Base-by-base conservation (phyloP, 2,329 filamentous ascomycete species). In the Aspergillus fumigatus region DNA sequence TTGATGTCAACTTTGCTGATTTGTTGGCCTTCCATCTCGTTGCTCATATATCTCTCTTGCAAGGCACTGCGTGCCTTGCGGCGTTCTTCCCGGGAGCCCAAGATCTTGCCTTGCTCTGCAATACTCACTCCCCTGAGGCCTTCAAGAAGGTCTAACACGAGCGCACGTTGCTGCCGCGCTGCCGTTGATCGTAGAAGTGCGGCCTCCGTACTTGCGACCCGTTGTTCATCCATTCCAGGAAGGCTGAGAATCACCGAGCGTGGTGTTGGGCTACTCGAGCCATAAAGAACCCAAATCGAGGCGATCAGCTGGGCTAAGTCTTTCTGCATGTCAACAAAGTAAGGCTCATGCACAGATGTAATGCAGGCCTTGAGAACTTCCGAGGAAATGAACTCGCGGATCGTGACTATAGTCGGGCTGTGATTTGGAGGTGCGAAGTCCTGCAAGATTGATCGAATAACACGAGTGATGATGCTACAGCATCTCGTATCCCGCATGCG, bases 291-390 rank as follows among this genome's bases (percentile, higher is more conserved):
- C 65, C 96, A 81, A 59, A 97, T 94, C 3, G 87, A 84, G 0
- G 92, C 92, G 59, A 99, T 96, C 40, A 97, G 80, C 23, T 87
- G 84, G 0, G 92, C 93, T 23, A 99, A 82, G 52, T 99, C 92
- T 70, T 92, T 93, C 68, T 99, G 94, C 60, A 95, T 84, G 64
- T 99, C 94, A 35, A 97, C 92, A 73, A 97, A 99, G 73, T 97
- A 97, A 0, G 91, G 88, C 64, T 99, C 94, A 74, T 97, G 90
- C 51, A 99, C 85, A 1, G 90, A 95, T 1, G 88, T 90, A 70
- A 97, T 90, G 67, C 89, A 93, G 0, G 92, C 91, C 76, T 92
- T 90, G 51, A 99, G 83, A 2, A 97, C 90, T 63, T 96, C 89
- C 4, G 86, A 86, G 52, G 87, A 91, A 68, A 97, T 92, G 73